These are phyloP conservation scores for Solanum ossicruentum DNA, from an alignment of 257 asterid genomes.

Conservation along the genomic window DNA sequence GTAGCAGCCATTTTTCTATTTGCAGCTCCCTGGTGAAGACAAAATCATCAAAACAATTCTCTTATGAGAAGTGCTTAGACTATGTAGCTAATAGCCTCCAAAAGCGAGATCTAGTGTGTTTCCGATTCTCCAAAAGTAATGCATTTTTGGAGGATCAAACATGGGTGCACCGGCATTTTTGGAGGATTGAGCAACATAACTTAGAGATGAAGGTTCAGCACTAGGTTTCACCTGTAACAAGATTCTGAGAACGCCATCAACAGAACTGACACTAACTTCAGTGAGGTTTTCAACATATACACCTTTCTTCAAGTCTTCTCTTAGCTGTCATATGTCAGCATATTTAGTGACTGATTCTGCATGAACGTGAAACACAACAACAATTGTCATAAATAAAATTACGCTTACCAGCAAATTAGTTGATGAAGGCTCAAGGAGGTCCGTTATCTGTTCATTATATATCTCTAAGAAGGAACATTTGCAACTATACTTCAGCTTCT, in stretches of 20 bases:
- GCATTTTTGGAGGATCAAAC: neutral
- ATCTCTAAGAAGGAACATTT: slow-evolving; percentile 85
- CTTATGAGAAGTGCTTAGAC: neutral
- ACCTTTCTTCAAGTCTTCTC: slow-evolving; percentile 81
- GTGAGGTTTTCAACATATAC: slow-evolving; percentile 82
- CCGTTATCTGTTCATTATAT: slow-evolving; percentile 84
- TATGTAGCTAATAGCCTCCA: neutral
- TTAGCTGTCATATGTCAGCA: slow-evolving; percentile 33
- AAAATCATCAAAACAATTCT: slow-evolving; percentile 6
- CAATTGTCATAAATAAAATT: slow-evolving; percentile 1
- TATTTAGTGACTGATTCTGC: neutral
- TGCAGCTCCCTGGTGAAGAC: slow-evolving; percentile 55
- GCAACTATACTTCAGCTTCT: slow-evolving; percentile 67
- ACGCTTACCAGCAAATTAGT: slow-evolving; percentile 59
- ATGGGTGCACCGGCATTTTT: neutral
- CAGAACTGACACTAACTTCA: slow-evolving; percentile 50
- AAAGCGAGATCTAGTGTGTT: neutral
- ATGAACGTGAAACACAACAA: neutral
- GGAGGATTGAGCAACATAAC: neutral
- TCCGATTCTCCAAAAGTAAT: neutral
- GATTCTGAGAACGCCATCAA: slow-evolving; percentile 51
- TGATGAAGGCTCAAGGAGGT: slow-evolving; percentile 84
- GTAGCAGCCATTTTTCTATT: slow-evolving; percentile 83
- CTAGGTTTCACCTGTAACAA: slow-evolving; percentile 55
- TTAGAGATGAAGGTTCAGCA: slow-evolving; percentile 7